Percentiles rank a stretch among this genome's conserved stretches.
Conservation (phyloP, 2,329 filamentous ascomycete genomes). For the Pseudocercospora fijiensis region DNA sequence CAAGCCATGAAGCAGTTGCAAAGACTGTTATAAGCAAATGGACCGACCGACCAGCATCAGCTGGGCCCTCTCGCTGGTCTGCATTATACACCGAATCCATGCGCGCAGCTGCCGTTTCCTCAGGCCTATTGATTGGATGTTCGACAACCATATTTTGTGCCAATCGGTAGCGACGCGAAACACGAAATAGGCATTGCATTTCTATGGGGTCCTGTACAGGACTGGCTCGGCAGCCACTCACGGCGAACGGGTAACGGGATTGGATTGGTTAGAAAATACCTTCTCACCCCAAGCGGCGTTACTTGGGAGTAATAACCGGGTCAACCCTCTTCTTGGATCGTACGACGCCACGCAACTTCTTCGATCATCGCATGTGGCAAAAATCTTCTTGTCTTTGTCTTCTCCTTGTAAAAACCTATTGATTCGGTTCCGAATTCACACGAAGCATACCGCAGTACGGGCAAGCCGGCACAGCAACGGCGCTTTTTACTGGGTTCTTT, state of each 20-base stretch:
- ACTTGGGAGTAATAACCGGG: not conserved
- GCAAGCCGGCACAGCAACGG: not conserved
- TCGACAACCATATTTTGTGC: not conserved
- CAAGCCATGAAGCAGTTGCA: not conserved
- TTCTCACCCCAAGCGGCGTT: not conserved
- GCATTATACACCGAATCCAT: not conserved
- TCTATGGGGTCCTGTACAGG: not conserved
- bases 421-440: not conserved
- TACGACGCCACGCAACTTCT: not conserved
- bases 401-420: not conserved
- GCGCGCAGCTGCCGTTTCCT: not conserved
- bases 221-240: not conserved
- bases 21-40: conserved; percentile 9
- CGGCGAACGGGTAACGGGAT: not conserved
- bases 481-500: not conserved
- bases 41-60: not conserved
- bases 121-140: not conserved
- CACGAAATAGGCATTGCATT: conserved; percentile 2
- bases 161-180: not conserved
- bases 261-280: not conserved
- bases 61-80: not conserved
- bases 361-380: not conserved
- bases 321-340: not conserved
- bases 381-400: not conserved
- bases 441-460: conserved; percentile 2